Conservation (phyloP, 2,329 filamentous ascomycete genomes). For the Aureobasidium zeae region DNA sequence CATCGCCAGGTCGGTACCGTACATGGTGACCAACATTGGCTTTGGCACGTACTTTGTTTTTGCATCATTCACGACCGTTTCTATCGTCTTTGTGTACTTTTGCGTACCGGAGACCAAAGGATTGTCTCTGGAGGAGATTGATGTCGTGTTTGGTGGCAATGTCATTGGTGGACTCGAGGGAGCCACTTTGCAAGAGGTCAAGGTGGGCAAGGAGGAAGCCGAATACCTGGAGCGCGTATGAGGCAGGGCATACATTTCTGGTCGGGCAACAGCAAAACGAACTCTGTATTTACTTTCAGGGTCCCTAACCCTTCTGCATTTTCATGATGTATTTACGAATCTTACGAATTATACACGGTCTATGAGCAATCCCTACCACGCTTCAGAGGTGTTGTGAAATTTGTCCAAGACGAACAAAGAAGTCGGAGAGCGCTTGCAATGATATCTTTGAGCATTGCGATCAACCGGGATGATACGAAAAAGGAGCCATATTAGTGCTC, state of each 20-base stretch:
- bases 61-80: constrained; percentile 29
- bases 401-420: too few relatives aligned
- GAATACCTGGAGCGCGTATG: neutral
- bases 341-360: too few relatives aligned
- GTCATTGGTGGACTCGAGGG: constrained; percentile 17
- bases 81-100: constrained; percentile 33
- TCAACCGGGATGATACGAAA: neutral
- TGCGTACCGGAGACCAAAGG: constrained; percentile 34
- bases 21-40: constrained; percentile 33
- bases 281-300: too few relatives aligned
- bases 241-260: too few relatives aligned
- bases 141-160: constrained; percentile 28
- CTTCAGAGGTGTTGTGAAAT: too few relatives aligned
- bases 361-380: too few relatives aligned
- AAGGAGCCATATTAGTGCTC: neutral
- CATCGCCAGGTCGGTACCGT: constrained; percentile 33
- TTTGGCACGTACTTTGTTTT: constrained; percentile 37
- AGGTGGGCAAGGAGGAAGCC: constrained; percentile 2
- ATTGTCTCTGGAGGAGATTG: constrained; percentile 32
- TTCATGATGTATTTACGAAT: neutral
- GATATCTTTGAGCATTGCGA: neutral
- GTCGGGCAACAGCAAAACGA: too few relatives aligned
- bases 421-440: neutral
- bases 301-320: too few relatives aligned
- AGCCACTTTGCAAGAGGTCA: constrained; percentile 1